A percentile compares a stretch with the other conserved stretches of the same genome.
Evolutionary conservation across 164 flowering plant species (phyloP).

Genomic region (Cinnamomum micranthum): DNA sequence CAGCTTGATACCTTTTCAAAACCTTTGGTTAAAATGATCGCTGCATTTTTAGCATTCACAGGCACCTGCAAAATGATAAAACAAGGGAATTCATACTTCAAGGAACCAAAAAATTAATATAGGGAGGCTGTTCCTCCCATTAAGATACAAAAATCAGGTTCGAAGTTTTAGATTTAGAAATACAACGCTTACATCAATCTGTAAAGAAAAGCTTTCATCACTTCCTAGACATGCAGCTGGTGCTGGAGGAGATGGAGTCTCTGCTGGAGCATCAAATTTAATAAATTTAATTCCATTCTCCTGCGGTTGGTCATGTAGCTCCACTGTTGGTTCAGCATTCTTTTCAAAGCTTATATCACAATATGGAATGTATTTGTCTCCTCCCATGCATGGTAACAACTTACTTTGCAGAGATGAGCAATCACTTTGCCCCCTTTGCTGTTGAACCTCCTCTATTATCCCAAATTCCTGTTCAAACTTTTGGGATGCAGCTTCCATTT

Average conservation of each 20-base stretch:
- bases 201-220: conserved; percentile 13
- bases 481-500: conserved; percentile 77
- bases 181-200: conserved; percentile 36
- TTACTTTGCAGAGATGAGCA: conserved; percentile 31
- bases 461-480: conserved; percentile 69
- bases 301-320: conserved; percentile 10
- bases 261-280: conserved; percentile 23
- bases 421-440: conserved; percentile 24
- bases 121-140: neutral
- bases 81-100: neutral
- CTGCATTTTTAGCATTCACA: conserved; percentile 11
- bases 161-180: neutral
- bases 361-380: conserved; percentile 63
- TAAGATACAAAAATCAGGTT: neutral
- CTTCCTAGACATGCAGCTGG: conserved; percentile 26
- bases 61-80: conserved; percentile 15
- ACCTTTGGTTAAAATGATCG: conserved; percentile 14
- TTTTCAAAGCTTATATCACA: conserved; percentile 47
- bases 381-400: conserved; percentile 28
- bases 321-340: conserved; percentile 11
- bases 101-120: neutral
- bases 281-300: conserved; percentile 9
- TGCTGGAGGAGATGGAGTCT: conserved; percentile 31
- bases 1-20: conserved; percentile 24
- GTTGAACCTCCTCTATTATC: conserved; percentile 39